A percentile compares a stretch with the other conserved stretches of the same genome.
phyloP scores from a whole-genome alignment of 352 stramenopile species.

The Globisporangium camurandrum region DNA sequence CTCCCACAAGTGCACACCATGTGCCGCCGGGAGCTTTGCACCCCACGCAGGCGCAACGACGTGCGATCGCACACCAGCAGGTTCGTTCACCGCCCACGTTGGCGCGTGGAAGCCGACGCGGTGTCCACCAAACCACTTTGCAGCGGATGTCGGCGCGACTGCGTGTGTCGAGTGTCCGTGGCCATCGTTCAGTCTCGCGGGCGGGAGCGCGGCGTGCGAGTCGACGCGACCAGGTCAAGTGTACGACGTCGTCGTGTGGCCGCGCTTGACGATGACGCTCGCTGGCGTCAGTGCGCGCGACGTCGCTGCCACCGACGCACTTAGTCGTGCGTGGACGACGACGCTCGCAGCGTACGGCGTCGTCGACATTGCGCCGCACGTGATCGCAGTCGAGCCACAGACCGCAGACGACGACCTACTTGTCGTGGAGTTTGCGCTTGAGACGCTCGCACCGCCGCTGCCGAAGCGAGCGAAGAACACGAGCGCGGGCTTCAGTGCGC shows the following conservation, averaged over 20 bases:
- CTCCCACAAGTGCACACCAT: background rate
- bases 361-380: conserved; percentile 3
- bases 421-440: conserved; percentile 5
- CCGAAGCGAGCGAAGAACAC: conserved; percentile 7
- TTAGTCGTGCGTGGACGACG: background rate
- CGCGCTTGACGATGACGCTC: conserved; percentile 7
- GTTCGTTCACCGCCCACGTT: background rate
- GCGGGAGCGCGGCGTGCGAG: background rate
- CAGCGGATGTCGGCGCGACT: background rate
- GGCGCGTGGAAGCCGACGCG: conserved; percentile 3
- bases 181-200: conserved; percentile 10
- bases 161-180: conserved; percentile 7
- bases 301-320: background rate
- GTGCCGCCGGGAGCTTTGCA: conserved; percentile 4
- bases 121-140: conserved; percentile 6
- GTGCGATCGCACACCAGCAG: conserved; percentile 3
- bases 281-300: conserved; percentile 5
- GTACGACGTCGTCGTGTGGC: conserved; percentile 11
- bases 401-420: conserved; percentile 4
- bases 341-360: conserved; percentile 5
- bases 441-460: background rate
- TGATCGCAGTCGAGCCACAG: conserved; percentile 8
- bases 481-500: conserved; percentile 2
- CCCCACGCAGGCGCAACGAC: background rate
- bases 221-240: conserved; percentile 2